Percentiles rank a stretch among this genome's conserved stretches.
phyloP scores from a whole-genome alignment of 179 eudicot species.

The Beta lomatogona region DNA sequence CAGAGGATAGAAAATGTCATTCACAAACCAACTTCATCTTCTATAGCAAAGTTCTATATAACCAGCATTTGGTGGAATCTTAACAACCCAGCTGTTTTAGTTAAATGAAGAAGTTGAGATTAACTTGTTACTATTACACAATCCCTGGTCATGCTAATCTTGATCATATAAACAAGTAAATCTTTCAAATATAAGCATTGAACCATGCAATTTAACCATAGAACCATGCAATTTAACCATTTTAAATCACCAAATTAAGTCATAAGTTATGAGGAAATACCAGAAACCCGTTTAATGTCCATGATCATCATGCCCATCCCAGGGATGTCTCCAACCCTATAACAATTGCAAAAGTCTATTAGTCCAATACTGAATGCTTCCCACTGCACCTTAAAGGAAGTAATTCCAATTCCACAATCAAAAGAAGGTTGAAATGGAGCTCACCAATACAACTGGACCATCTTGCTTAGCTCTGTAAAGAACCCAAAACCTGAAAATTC shows the following conservation, averaged over 20 bases:
- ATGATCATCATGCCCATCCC: slow-evolving; percentile 91
- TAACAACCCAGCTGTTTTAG: not conserved
- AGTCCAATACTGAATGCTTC: not conserved
- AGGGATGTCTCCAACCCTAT: slow-evolving; percentile 98
- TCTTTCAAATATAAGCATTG: not conserved
- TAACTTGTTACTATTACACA: not conserved
- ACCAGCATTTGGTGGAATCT: not conserved
- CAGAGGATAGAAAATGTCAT: not conserved
- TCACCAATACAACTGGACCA: slow-evolving; percentile 96
- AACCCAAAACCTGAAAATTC: slow-evolving; percentile 87
- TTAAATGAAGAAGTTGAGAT: not conserved
- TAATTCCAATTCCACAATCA: not conserved
- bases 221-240: not conserved
- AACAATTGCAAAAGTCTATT: slow-evolving; percentile 9
- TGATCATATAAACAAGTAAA: not conserved
- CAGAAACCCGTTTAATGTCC: slow-evolving; percentile 55
- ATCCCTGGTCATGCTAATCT: not conserved
- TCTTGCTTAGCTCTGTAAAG: slow-evolving; percentile 95
- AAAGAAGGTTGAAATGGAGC: slow-evolving; percentile 19
- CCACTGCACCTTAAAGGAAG: not conserved
- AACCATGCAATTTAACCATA: too few species aligned
- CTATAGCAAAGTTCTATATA: not conserved
- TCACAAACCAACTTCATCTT: not conserved
- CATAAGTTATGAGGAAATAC: slow-evolving; percentile 16
- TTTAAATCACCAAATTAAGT: not conserved